Conservation (phyloP, 805 yeast genomes). For the Yarrowia deformans region DNA sequence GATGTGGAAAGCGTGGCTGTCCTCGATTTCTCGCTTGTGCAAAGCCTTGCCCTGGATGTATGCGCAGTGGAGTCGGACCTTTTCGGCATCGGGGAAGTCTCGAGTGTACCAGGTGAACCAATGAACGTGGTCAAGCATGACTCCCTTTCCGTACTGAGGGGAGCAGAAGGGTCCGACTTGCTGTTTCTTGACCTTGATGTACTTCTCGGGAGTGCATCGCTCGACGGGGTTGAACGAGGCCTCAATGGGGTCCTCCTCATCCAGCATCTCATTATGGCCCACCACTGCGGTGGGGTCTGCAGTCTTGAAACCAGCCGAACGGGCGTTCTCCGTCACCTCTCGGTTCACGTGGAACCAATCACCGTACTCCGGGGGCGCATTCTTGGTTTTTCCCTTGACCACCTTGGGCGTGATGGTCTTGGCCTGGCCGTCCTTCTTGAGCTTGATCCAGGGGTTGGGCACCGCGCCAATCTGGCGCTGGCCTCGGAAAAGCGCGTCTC, state of each 20-base stretch:
- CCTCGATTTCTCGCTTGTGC: constrained; percentile 59
- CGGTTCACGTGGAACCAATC: constrained; percentile 79
- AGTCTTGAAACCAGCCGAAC: constrained; percentile 59
- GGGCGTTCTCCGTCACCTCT: constrained; percentile 63
- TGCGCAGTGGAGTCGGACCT: constrained; percentile 72
- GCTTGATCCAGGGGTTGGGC: constrained; percentile 80
- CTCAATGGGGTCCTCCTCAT: constrained; percentile 65
- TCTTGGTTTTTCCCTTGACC: constrained; percentile 66
- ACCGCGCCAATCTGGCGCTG: constrained; percentile 59
- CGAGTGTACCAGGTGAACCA: constrained; percentile 83
- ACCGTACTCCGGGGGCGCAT: constrained; percentile 73
- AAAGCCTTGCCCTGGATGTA: constrained; percentile 63
- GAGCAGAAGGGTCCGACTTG: constrained; percentile 85
- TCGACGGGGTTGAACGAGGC: constrained; percentile 75
- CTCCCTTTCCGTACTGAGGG: constrained; percentile 67
- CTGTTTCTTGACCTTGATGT: constrained; percentile 65
- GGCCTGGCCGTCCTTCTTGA: constrained; percentile 79
- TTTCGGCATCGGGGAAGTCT: constrained; percentile 61
- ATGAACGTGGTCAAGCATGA: constrained; percentile 68
- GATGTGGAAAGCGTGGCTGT: constrained; percentile 60
- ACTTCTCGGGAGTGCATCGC: constrained; percentile 84
- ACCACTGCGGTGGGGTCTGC: constrained; percentile 17
- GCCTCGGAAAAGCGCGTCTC: constrained; percentile 67
- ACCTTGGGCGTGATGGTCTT: constrained; percentile 78
- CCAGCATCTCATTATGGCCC: constrained; percentile 68